Evolutionary conservation across 352 stramenopile genomes (phyloP), one percentile per base, ranked within the genome.

Genomic region (Pythium pectinolyticum): DNA sequence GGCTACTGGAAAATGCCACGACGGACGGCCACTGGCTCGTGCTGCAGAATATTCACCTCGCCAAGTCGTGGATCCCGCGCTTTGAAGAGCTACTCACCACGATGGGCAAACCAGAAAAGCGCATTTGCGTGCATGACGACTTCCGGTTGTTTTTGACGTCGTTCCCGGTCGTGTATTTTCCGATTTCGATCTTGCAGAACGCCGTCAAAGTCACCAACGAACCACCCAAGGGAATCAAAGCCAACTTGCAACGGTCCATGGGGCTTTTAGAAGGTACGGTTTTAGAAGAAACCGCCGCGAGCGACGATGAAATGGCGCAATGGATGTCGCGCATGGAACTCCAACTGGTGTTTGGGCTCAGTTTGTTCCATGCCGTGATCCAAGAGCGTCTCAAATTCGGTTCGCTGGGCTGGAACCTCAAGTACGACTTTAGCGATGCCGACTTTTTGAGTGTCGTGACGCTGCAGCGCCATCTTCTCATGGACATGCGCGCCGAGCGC

Each of bases 161-260:
- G 4, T 90, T 85, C 43, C 84, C 86, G 1, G 81, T 77, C 1
- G 20, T 64, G 1, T 90, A 91, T 35, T 92, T 94, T 27, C 82
- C 86, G 5, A 78, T 92, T 34, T 69, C 68, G 30, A 82, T 94
- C 14, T 51, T 94, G 5, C 83, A 92, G 49, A 89, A 86, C 24
- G 75, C 75, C 22, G 81, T 93, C 1, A 94, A 94, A 59, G 73
- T 94, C 28, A 93, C 86, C 25, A 90, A 80, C 19, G 86, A 94
- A 39, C 82, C 84, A 6, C 84, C 86, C 1, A 85, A 74, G 32
- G 86, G 86, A 0, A 73, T 92, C 25, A 86, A 88, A 45, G 80
- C 86, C 31, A 93, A 92, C 50, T 31, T 94, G 17, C 78, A 85
- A 22, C 83, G 76, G 1, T 90, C 82, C 5, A 86, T 90, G 73